Evolutionary conservation across 176 grass and related monocot species (phyloP).

Genomic region (Hordeum marinum): DNA sequence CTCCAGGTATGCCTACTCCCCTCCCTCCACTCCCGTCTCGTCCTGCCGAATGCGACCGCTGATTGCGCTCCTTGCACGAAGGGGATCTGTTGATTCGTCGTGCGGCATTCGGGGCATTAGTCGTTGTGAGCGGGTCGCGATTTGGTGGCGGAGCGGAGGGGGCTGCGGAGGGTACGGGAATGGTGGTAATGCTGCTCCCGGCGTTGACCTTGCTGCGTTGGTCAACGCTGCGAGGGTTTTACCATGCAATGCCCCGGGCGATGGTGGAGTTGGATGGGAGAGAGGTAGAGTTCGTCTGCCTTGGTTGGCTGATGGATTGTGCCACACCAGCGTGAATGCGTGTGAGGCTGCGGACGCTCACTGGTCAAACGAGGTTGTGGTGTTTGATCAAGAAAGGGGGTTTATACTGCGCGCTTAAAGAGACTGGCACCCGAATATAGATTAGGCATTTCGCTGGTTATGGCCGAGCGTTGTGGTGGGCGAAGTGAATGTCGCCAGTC

Average conservation of each 20-base stretch:
- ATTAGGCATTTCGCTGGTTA: neutral
- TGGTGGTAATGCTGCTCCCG: neutral
- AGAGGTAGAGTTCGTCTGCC: neutral
- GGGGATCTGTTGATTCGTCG: neutral
- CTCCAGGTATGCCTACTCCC: slow-evolving; percentile 16
- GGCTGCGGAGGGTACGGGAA: neutral
- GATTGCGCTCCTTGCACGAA: neutral
- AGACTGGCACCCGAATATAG: neutral
- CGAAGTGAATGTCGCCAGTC: neutral
- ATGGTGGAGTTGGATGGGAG: neutral
- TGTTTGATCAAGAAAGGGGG: neutral
- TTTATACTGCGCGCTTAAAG: neutral
- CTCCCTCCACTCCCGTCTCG: neutral
- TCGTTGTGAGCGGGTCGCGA: neutral
- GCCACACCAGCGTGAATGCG: neutral
- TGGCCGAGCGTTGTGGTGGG: neutral
- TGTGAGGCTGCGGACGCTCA: neutral
- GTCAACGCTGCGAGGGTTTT: slow-evolving; percentile 38
- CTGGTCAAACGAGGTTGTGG: neutral
- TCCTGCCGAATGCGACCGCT: neutral
- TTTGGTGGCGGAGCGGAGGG: neutral
- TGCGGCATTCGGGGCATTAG: neutral
- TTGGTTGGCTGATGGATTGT: neutral
- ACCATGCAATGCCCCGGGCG: neutral
- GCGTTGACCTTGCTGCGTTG: neutral